Evolutionary conservation across 306 rosid genomes (phyloP).

Genomic region (Vachellia collinsii): DNA sequence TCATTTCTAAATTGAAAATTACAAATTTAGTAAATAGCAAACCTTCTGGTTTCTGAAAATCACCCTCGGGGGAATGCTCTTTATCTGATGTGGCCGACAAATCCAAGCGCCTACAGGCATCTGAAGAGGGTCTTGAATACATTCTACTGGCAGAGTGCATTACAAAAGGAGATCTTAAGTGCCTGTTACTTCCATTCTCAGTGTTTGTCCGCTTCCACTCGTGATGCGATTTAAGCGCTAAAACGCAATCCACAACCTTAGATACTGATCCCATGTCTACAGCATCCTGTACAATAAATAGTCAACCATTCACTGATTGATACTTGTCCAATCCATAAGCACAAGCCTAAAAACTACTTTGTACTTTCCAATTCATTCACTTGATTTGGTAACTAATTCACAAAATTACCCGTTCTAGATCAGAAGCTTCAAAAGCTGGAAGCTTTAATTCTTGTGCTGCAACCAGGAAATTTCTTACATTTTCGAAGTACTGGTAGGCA

Average conservation of each 20-base stretch:
- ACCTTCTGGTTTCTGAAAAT: constrained; percentile 56
- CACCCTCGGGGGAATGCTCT: constrained; percentile 41
- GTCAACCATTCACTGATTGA: constrained; percentile 27
- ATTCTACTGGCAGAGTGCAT: constrained; percentile 56
- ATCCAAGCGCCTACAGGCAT: constrained; percentile 75
- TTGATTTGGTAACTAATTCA: neutral
- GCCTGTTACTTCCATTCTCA: constrained; percentile 56
- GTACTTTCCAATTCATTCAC: neutral
- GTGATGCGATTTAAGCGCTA: constrained; percentile 70
- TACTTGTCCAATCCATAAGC: neutral
- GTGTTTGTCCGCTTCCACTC: constrained; percentile 62
- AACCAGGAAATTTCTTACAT: constrained; percentile 82
- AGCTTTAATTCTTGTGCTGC: constrained; percentile 74
- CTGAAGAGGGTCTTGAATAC: constrained; percentile 62
- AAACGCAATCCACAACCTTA: constrained; percentile 85
- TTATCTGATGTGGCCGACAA: constrained; percentile 60
- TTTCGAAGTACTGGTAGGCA: constrained; percentile 94
- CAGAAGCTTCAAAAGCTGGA: constrained; percentile 93
- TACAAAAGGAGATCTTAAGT: constrained; percentile 67
- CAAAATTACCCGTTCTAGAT: constrained; percentile 76
- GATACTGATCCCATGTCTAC: constrained; percentile 70
- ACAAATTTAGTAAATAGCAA: constrained; percentile 12
- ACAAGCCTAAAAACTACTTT: neutral
- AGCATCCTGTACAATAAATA: constrained; percentile 61
- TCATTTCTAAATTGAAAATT: neutral